Percentiles rank a stretch among this genome's conserved stretches.
Evolutionary conservation across 1,284 basidiomycete species (phyloP).

Genomic region (Tremellales sp.): DNA sequence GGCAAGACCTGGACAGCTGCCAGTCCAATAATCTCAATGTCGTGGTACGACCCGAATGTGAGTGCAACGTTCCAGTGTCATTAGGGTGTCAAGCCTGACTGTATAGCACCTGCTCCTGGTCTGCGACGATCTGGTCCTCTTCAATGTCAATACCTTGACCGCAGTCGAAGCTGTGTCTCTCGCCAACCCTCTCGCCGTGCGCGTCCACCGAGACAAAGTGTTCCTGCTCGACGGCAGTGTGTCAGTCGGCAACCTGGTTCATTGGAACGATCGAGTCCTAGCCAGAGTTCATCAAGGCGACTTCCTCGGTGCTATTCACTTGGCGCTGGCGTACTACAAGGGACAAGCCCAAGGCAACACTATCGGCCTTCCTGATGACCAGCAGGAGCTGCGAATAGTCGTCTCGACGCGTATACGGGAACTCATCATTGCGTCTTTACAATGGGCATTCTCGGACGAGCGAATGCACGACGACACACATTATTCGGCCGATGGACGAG

Average conservation of each 20-base stretch:
- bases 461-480: slow-evolving; percentile 87
- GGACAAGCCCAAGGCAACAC: slow-evolving; percentile 77
- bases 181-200: slow-evolving; percentile 11
- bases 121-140: slow-evolving; percentile 61
- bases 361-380: slow-evolving; percentile 75
- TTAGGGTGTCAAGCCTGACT: slow-evolving; percentile 57
- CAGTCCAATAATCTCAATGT: slow-evolving; percentile 45
- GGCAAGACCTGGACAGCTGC: slow-evolving; percentile 41
- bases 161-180: slow-evolving; percentile 38
- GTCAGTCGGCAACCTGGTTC: slow-evolving; percentile 78
- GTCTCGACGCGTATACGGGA: slow-evolving; percentile 75
- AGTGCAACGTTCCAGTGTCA: slow-evolving; percentile 50
- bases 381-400: slow-evolving; percentile 57
- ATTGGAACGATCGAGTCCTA: slow-evolving; percentile 93
- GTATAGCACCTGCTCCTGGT: slow-evolving; percentile 54
- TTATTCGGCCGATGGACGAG: slow-evolving; percentile 71
- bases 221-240: slow-evolving; percentile 65
- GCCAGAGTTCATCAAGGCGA: slow-evolving; percentile 78
- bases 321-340: slow-evolving; percentile 79
- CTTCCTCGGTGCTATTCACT: slow-evolving; percentile 83
- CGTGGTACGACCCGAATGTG: slow-evolving; percentile 52
- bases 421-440: slow-evolving; percentile 80
- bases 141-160: slow-evolving; percentile 56
- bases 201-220: slow-evolving; percentile 80
- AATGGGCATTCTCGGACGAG: slow-evolving; percentile 90